These are phyloP conservation scores for Agrocybe praecox DNA, from an alignment of 768 basidiomycete genomes.

Conservation along the genomic window DNA sequence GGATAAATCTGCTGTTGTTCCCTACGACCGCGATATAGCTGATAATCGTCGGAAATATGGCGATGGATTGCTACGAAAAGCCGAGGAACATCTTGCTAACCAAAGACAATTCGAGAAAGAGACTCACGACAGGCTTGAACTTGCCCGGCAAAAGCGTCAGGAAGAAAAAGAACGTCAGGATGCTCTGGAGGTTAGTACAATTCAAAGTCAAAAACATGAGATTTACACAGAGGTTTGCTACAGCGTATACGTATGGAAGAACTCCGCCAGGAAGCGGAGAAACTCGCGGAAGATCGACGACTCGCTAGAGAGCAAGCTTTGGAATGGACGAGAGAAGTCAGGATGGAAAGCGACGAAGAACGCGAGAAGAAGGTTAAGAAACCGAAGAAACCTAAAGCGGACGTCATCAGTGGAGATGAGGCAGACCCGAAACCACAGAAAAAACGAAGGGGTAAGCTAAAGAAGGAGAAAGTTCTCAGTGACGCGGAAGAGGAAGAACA, in stretches of 20 bases:
- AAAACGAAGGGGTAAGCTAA: constrained; percentile 70
- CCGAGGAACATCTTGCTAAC: constrained; percentile 74
- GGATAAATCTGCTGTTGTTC: constrained; percentile 67
- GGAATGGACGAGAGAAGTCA: constrained; percentile 73
- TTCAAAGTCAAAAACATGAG: neutral
- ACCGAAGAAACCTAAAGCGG: constrained; percentile 52
- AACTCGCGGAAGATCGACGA: constrained; percentile 78
- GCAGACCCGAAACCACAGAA: constrained; percentile 61
- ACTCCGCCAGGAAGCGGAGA: constrained; percentile 70
- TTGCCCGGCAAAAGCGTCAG: constrained; percentile 75
- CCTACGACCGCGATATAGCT: constrained; percentile 86
- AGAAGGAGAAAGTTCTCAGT: constrained; percentile 52
- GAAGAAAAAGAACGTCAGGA: constrained; percentile 75
- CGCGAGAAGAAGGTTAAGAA: constrained; percentile 67
- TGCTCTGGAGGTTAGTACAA: constrained; percentile 58
- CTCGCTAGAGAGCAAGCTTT: constrained; percentile 77
- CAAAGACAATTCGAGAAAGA: constrained; percentile 78
- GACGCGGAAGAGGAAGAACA: constrained; percentile 60
- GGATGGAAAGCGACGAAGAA: constrained; percentile 79
- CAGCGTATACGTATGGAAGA: constrained; percentile 67
- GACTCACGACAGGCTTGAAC: constrained; percentile 69
- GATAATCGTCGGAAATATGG: constrained; percentile 91
- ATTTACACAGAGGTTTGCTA: constrained; percentile 1
- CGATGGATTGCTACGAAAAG: constrained; percentile 79
- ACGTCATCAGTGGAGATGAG: constrained; percentile 50